These are phyloP conservation scores for Fusarium dimerum DNA, from an alignment of 2,329 filamentous ascomycete species.

Conservation along the genomic window DNA sequence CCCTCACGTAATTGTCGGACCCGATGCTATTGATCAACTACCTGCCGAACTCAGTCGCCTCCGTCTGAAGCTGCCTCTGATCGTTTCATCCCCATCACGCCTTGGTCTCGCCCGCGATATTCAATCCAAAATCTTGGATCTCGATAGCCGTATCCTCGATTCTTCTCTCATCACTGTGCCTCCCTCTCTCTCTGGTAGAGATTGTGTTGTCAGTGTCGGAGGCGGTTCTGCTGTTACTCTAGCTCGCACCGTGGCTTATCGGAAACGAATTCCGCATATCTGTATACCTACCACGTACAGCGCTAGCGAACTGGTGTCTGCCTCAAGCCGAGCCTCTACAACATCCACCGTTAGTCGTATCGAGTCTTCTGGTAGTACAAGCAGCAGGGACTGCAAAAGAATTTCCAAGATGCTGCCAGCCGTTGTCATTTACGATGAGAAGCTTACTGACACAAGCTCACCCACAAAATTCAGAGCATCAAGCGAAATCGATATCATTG, in stretches of 20 bases:
- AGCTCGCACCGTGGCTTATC: slow-evolving; percentile 54
- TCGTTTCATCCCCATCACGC: slow-evolving; percentile 41
- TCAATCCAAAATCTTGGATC: slow-evolving; percentile 35
- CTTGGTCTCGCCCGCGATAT: slow-evolving; percentile 36
- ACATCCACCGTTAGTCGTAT: neutral
- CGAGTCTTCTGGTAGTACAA: neutral
- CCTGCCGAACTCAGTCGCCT: slow-evolving; percentile 37
- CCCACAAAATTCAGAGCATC: slow-evolving; percentile 33
- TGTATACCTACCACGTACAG: slow-evolving; percentile 62
- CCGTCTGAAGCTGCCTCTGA: slow-evolving; percentile 35
- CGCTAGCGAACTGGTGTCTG: slow-evolving; percentile 57
- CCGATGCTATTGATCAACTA: slow-evolving; percentile 34
- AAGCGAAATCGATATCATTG: slow-evolving; percentile 16
- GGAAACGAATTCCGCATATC: slow-evolving; percentile 56
- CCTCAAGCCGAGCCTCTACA: neutral
- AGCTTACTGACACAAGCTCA: slow-evolving; percentile 31
- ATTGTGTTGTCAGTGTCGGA: slow-evolving; percentile 62
- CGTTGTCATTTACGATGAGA: slow-evolving; percentile 42
- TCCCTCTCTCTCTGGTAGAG: slow-evolving; percentile 40
- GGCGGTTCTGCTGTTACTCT: slow-evolving; percentile 63
- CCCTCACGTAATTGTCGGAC: slow-evolving; percentile 38
- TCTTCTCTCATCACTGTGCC: slow-evolving; percentile 30
- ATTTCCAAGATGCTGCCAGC: slow-evolving; percentile 23
- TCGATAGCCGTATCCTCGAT: slow-evolving; percentile 35
- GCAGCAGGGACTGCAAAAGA: neutral